Percentiles rank a stretch among this genome's conserved stretches.
These are phyloP conservation scores for Lathyrus sativus DNA, from an alignment of 306 rosid species.

Conservation along the genomic window DNA sequence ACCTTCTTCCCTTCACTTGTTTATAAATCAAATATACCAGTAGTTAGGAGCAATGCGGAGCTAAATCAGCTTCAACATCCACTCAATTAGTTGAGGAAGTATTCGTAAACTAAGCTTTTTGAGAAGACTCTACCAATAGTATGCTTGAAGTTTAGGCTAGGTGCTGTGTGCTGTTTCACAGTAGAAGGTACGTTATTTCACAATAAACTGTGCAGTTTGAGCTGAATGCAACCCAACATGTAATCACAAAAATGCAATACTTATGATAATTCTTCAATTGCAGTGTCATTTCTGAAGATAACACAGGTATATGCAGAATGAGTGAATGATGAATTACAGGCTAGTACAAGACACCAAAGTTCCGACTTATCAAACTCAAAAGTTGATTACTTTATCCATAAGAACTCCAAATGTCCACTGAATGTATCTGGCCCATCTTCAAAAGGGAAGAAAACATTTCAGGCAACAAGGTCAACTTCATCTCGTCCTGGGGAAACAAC, in stretches of 20 bases:
- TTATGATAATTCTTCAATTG: conserved; percentile 13
- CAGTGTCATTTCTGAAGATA: conserved; percentile 26
- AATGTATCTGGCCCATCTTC: conserved; percentile 20
- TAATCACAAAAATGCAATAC: conserved; percentile 8
- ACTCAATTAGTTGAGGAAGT: conserved; percentile 13
- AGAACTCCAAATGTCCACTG: conserved; percentile 19
- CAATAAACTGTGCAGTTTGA: conserved; percentile 17
- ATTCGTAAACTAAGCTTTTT: neutral
- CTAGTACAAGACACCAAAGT: neutral
- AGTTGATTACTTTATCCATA: conserved; percentile 20
- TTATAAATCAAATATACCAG: conserved; percentile 9
- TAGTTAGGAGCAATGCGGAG: conserved; percentile 1
- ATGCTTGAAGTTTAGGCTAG: conserved; percentile 31
- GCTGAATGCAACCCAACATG: conserved; percentile 22
- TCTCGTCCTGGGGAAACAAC: conserved; percentile 76
- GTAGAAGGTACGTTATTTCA: conserved; percentile 4
- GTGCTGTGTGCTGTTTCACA: neutral
- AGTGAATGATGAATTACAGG: neutral
- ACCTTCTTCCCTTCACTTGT: neutral
- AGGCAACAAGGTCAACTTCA: conserved; percentile 76
- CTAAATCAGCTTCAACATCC: conserved; percentile 7
- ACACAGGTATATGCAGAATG: conserved; percentile 11
- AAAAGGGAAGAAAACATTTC: conserved; percentile 29
- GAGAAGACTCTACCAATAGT: conserved; percentile 7
- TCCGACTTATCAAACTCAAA: conserved; percentile 24